Evolutionary conservation across 306 rosid genomes (phyloP).

Genomic region (Sesbania bispinosa): DNA sequence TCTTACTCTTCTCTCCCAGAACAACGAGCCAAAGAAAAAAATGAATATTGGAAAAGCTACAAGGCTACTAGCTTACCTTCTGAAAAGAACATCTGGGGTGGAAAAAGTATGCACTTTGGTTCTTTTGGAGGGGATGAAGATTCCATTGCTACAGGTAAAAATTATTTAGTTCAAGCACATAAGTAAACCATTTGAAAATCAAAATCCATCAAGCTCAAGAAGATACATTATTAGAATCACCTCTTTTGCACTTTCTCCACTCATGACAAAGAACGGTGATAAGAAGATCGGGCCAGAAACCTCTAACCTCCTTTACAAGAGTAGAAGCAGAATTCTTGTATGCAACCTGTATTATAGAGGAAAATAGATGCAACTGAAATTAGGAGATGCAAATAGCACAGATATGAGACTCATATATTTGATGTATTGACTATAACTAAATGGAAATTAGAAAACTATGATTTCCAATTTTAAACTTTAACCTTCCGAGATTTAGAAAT

Average conservation of each 20-base stretch:
- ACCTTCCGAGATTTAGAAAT: neutral
- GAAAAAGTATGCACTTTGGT: constrained; percentile 63
- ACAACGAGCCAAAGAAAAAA: neutral
- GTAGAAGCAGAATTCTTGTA: constrained; percentile 55
- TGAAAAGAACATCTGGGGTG: constrained; percentile 37
- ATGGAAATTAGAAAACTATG: constrained; percentile 3
- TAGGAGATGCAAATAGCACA: constrained; percentile 1
- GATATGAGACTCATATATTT: constrained; percentile 2
- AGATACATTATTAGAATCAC: constrained; percentile 34
- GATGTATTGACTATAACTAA: neutral
- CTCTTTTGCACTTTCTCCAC: constrained; percentile 90
- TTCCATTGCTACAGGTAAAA: constrained; percentile 67
- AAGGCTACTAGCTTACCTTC: constrained; percentile 44
- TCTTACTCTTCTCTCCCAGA: neutral
- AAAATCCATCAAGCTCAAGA: neutral
- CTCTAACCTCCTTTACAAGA: constrained; percentile 67
- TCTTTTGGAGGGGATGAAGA: constrained; percentile 82
- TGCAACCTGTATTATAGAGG: constrained; percentile 54
- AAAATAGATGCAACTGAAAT: constrained; percentile 13
- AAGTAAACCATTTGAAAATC: constrained; percentile 17
- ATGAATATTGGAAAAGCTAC: neutral
- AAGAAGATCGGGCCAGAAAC: constrained; percentile 79
- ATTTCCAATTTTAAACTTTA: neutral
- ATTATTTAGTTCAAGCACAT: constrained; percentile 16
- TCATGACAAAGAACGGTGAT: constrained; percentile 62